Conservation (phyloP, 305 asterid species). For the Stenogyne calaminthoides region DNA sequence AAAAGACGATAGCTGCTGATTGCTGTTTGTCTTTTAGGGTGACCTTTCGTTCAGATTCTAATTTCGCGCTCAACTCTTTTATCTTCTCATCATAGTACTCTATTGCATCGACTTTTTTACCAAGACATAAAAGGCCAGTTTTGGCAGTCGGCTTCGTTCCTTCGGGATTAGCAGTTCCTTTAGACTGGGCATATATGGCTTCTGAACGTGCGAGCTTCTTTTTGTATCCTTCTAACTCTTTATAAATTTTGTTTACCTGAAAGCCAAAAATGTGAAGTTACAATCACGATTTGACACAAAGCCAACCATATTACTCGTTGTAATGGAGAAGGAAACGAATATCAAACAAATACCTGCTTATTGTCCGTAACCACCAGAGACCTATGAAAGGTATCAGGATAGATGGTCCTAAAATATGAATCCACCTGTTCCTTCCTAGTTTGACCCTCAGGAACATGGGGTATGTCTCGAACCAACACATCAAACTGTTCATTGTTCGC, state of each 20-base stretch:
- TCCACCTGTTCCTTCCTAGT: conserved; percentile 84
- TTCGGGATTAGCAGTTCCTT: conserved; percentile 54
- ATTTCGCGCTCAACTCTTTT: conserved; percentile 49
- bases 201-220: conserved; percentile 90
- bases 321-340: too few relatives aligned
- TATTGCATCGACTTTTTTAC: conserved; percentile 76
- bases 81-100: conserved; percentile 70
- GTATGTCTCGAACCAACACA: conserved; percentile 80
- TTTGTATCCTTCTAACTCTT: conserved; percentile 66
- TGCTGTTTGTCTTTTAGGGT: conserved; percentile 77
- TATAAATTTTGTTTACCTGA: conserved; percentile 71
- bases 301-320: not conserved
- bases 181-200: conserved; percentile 56
- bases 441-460: conserved; percentile 51
- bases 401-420: conserved; percentile 67
- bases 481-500: conserved; percentile 76
- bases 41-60: conserved; percentile 74
- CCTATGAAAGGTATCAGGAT: conserved; percentile 80
- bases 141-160: conserved; percentile 62
- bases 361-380: conserved; percentile 82
- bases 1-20: conserved; percentile 72
- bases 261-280: conserved; percentile 11
- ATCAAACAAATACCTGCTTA: conserved; percentile 43
- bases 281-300: conserved; percentile 9
- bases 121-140: conserved; percentile 82